Conservation (phyloP, 1,139 yeast genomes). For the Pichia cactophila region DNA sequence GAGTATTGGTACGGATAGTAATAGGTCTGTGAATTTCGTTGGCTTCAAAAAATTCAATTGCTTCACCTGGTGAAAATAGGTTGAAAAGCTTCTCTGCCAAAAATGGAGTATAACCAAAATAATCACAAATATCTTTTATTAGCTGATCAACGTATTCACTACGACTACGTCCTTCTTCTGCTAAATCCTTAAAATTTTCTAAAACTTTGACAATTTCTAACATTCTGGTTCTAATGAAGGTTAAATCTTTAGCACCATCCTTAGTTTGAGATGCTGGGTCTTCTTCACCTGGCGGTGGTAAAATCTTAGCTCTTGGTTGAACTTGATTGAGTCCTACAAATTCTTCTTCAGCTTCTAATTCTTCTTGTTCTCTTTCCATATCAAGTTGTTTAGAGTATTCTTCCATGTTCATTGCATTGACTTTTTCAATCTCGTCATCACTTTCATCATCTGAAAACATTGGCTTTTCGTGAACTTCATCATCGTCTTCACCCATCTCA, state of each 20-base stretch:
- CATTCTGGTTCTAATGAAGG: slow-evolving; percentile 85
- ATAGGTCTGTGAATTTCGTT: slow-evolving; percentile 95
- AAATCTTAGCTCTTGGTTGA: slow-evolving; percentile 65
- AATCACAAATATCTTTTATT: slow-evolving; percentile 77
- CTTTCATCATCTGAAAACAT: slow-evolving; percentile 75
- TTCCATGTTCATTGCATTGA: slow-evolving; percentile 86
- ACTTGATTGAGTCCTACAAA: slow-evolving; percentile 48
- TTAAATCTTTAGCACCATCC: slow-evolving; percentile 62
- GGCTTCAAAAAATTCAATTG: slow-evolving; percentile 96
- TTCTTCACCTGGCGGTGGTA: slow-evolving; percentile 56
- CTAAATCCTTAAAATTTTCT: slow-evolving; percentile 78
- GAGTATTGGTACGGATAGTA: slow-evolving; percentile 92
- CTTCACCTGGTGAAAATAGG: slow-evolving; percentile 89
- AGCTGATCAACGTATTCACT: slow-evolving; percentile 72
- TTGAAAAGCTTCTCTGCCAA: slow-evolving; percentile 90
- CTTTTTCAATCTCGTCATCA: slow-evolving; percentile 68
- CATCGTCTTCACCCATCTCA: slow-evolving; percentile 29
- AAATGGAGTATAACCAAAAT: slow-evolving; percentile 94
- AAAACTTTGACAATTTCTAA: slow-evolving; percentile 93
- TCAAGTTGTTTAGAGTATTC: slow-evolving; percentile 64
- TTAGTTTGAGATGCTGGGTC: slow-evolving; percentile 39
- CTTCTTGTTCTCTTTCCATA: slow-evolving; percentile 65
- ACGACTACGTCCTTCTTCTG: slow-evolving; percentile 83
- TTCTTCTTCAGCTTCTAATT: slow-evolving; percentile 73
- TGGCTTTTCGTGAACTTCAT: slow-evolving; percentile 52